These are phyloP conservation scores for Coffea eugenioides DNA, from an alignment of 257 asterid genomes.

Conservation along the genomic window DNA sequence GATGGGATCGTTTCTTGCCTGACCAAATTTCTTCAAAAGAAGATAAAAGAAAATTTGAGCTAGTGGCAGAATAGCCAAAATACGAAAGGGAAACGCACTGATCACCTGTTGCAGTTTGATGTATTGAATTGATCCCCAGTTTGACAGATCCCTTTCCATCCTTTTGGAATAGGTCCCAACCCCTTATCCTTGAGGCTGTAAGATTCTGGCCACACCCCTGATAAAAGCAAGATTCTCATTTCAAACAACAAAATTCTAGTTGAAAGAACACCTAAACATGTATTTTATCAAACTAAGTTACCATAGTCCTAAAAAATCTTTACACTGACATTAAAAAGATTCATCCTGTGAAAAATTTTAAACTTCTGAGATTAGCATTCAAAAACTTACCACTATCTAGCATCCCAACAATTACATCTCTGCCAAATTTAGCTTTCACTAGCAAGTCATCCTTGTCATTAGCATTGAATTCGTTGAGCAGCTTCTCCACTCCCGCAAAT, in stretches of 20 bases:
- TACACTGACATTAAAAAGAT: too few relatives aligned
- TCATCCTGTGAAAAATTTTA: too few relatives aligned
- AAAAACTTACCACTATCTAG: constrained; percentile 60
- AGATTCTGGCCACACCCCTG: constrained; percentile 96
- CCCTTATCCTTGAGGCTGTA: constrained; percentile 66
- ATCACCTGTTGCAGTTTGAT: constrained; percentile 71
- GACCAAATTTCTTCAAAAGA: neutral
- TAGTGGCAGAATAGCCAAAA: neutral
- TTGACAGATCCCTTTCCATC: constrained; percentile 90
- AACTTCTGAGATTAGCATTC: too few relatives aligned
- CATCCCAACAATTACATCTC: constrained; percentile 64
- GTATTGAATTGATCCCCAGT: constrained; percentile 68
- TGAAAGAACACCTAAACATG: neutral
- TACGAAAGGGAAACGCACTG: constrained; percentile 13
- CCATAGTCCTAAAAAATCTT: neutral
- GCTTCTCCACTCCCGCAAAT: constrained; percentile 59
- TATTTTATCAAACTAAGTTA: neutral
- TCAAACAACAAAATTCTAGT: neutral
- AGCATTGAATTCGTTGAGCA: neutral
- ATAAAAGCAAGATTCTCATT: constrained; percentile 1
- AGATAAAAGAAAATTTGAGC: neutral
- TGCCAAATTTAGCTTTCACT: constrained; percentile 65
- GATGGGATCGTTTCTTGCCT: neutral
- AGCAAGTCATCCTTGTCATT: constrained; percentile 45
- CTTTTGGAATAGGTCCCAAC: constrained; percentile 60